These are phyloP conservation scores for Sequoia sempervirens DNA, from an alignment of 75 land plant species.

Conservation along the genomic window DNA sequence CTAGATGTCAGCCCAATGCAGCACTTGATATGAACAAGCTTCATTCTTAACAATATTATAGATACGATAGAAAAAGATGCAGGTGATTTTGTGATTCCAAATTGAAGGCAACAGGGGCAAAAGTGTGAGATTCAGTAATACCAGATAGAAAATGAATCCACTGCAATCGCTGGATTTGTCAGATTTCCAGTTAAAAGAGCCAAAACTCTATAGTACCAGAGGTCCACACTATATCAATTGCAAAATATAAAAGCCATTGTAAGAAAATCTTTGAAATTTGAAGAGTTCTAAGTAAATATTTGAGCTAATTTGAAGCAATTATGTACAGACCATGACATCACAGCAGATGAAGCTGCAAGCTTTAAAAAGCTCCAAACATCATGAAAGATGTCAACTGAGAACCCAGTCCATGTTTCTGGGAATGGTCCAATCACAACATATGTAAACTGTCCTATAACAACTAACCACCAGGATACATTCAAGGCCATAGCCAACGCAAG, in stretches of 20 bases:
- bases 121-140: neutral
- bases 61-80: neutral
- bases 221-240: conserved; percentile 22
- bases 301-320: neutral
- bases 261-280: neutral
- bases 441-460: conserved; percentile 11
- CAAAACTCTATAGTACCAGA: conserved; percentile 28
- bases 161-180: neutral
- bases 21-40: neutral
- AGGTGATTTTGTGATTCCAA: neutral
- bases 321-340: conserved; percentile 29
- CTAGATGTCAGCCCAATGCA: neutral
- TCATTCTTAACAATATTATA: neutral
- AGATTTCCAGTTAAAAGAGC: neutral
- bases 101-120: neutral
- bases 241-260: neutral
- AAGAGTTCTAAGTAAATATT: neutral
- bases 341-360: conserved; percentile 21
- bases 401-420: conserved; percentile 21
- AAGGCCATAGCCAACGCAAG: conserved; percentile 5
- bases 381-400: conserved; percentile 8
- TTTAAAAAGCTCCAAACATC: conserved; percentile 18
- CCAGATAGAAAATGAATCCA: conserved; percentile 5
- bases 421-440: conserved; percentile 21
- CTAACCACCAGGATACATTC: conserved; percentile 18